Base-by-base conservation (phyloP, 2,329 filamentous ascomycete genomes). In the Fusarium liriodendri region DNA sequence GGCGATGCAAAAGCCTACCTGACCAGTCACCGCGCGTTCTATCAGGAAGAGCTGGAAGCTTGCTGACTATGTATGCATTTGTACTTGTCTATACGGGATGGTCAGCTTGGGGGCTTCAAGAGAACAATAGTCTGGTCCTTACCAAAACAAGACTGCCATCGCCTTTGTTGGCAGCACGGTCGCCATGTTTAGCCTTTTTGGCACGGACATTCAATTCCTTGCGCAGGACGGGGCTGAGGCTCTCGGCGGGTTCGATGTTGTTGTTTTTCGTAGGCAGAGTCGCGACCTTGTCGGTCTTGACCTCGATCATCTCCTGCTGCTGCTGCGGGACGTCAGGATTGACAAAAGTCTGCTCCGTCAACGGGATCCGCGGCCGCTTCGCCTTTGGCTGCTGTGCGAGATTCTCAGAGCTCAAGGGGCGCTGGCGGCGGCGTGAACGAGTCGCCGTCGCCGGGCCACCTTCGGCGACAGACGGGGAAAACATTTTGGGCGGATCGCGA, bases 61-160 rank as follows among this genome's bases (percentile, higher is more conserved):
- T 95, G 83, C 93, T 94, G 72, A 97, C 94, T 50, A 90, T 93
- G 81, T 97, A 98, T 73, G 94, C 94, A 80, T 92, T 91, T 79
- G 94, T 98, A 79, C 91, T 94, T 42, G 94, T 94, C 93, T 97
- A 70, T 13, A 73, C 16, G 20, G n/a, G 13, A 40, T 58, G 29
- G 40, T 69, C 64, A 73, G 71, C 69, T 71, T 76, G 62, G 59
- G n/a, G n/a, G 77, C 37, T 64, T 65, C 37, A 65, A 68, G 59
- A 40, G 40, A 64, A 67, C 42, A 38, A 29, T 16, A 38, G 54
- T 65, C 33, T 29, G 59, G 37, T 62, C 57, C 88, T 64, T 84
- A 94, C 92, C 83, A 94, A 80, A 76, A 92, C 86, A 70, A 90
- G 85, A 76, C 90, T 92, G 35, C 91, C 90, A 79, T 94, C 92